Percentiles rank a stretch among this genome's conserved stretches.
Conservation (phyloP, 352 stramenopile genomes). For the Phytophthora colocasiae region DNA sequence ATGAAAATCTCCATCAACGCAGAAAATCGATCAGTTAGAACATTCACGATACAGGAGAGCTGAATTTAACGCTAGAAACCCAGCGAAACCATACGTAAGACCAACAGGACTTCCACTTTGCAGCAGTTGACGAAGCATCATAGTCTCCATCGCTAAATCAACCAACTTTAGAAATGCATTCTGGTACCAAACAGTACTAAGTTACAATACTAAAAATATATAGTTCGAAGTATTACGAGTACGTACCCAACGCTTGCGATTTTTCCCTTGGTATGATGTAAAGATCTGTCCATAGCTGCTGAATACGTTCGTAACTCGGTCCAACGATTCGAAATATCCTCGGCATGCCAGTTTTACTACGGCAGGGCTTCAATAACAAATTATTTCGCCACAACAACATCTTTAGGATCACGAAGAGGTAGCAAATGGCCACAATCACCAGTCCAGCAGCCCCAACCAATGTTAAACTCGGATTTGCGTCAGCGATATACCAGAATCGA, state of each 20-base stretch:
- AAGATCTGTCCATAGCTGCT: slow-evolving; percentile 17
- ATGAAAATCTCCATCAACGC: background rate
- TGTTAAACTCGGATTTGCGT: slow-evolving; percentile 11
- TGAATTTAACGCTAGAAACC: slow-evolving; percentile 7
- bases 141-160: slow-evolving; percentile 22
- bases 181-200: slow-evolving; percentile 9
- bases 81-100: slow-evolving; percentile 34
- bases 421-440: slow-evolving; percentile 18
- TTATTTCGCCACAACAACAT: slow-evolving; percentile 29
- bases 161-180: slow-evolving; percentile 33
- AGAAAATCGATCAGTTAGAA: slow-evolving; percentile 1
- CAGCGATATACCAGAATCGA: slow-evolving; percentile 16
- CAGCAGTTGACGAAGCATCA: slow-evolving; percentile 32
- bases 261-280: slow-evolving; percentile 24
- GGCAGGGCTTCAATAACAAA: background rate
- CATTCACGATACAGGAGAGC: background rate
- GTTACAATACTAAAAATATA: background rate
- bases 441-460: slow-evolving; percentile 7
- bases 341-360: background rate
- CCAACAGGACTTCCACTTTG: slow-evolving; percentile 22
- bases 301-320: slow-evolving; percentile 3
- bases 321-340: background rate
- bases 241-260: slow-evolving; percentile 38
- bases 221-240: background rate
- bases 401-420: slow-evolving; percentile 19